Percentiles rank a stretch among this genome's conserved stretches.
These are phyloP conservation scores for Crucihimalaya himalaica DNA, from an alignment of 345 rosid genomes.

Conservation along the genomic window DNA sequence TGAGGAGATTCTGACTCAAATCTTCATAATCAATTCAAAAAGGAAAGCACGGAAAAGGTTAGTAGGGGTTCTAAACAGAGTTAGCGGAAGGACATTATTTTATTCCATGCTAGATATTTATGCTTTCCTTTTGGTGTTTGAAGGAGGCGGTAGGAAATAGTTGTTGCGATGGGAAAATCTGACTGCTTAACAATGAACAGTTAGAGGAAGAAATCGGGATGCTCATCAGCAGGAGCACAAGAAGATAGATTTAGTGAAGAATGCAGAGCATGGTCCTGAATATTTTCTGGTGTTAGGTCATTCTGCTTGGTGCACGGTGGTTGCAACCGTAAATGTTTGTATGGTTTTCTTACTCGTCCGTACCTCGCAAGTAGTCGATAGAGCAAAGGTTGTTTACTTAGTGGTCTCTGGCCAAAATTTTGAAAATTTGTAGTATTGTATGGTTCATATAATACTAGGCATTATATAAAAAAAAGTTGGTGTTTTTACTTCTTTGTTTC, in stretches of 20 bases:
- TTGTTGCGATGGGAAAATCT: background rate
- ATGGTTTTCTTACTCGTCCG: background rate
- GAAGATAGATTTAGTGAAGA: background rate
- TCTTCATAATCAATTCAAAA: constrained; percentile 13
- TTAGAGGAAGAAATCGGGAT: constrained; percentile 8
- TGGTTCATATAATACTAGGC: background rate
- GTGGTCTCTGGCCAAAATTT: background rate
- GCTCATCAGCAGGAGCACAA: background rate
- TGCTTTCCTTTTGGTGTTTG: background rate
- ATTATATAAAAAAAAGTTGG: too few relatives aligned
- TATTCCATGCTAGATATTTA: background rate
- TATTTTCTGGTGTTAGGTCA: background rate
- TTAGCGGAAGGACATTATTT: background rate
- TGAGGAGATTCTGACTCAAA: constrained; percentile 29
- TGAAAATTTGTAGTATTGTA: background rate
- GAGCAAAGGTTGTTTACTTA: background rate
- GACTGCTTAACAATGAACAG: constrained; percentile 5
- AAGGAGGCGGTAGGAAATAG: background rate
- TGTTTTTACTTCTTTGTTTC: too few relatives aligned
- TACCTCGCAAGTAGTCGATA: background rate
- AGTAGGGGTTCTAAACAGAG: background rate
- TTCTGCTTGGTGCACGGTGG: background rate
- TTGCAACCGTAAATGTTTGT: background rate
- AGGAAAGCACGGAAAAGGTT: constrained; percentile 34
- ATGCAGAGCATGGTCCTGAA: background rate